These are phyloP conservation scores for Globisporangium irregulare DNA, from an alignment of 352 stramenopile genomes.

Conservation along the genomic window DNA sequence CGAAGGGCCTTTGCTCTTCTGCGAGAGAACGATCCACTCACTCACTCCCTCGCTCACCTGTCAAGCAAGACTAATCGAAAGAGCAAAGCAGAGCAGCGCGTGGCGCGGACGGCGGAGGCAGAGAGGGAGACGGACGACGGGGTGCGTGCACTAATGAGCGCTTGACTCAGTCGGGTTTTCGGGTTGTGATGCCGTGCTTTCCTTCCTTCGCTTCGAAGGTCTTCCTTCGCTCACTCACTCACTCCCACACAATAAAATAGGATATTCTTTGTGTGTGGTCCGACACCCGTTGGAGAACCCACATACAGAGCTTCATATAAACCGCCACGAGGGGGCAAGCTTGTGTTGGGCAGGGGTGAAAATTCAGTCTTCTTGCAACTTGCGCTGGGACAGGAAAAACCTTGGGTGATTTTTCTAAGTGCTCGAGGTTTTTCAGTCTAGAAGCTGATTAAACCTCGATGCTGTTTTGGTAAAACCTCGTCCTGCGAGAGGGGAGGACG, in stretches of 20 bases:
- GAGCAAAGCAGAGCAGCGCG: not conserved
- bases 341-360: not conserved
- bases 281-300: conserved; percentile 9
- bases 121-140: not conserved
- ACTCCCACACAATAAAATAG: not conserved
- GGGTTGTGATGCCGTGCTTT: conserved; percentile 4
- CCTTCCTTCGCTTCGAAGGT: not conserved
- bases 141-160: conserved; percentile 14
- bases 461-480: not conserved
- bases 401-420: conserved; percentile 8
- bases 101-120: not conserved
- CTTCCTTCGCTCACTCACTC: not conserved
- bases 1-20: not conserved
- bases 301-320: conserved; percentile 15
- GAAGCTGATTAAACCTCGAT: conserved; percentile 9
- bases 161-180: conserved; percentile 15
- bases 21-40: conserved; percentile 5
- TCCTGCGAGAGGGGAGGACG: not conserved
- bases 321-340: not conserved
- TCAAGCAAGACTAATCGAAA: not conserved
- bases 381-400: conserved; percentile 4
- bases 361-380: not conserved
- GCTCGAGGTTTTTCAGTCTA: not conserved
- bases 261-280: conserved; percentile 10
- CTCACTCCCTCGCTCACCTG: not conserved